These are phyloP conservation scores for Fusarium robinianum DNA, from an alignment of 2,329 filamentous ascomycete species.

Conservation along the genomic window DNA sequence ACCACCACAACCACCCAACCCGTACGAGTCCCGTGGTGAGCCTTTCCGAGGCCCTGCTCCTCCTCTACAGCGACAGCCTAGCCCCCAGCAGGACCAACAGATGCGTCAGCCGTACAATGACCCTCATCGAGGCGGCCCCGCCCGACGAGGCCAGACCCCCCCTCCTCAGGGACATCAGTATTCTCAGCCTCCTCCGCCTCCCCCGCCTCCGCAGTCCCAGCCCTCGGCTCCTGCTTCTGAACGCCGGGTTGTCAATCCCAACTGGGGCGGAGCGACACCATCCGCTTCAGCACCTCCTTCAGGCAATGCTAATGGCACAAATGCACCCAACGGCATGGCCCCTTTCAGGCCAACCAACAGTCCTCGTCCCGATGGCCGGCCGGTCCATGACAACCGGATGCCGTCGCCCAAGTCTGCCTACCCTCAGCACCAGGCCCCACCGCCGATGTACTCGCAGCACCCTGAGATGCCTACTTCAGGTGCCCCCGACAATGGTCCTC, in stretches of 20 bases:
- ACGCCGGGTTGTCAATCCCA: constrained; percentile 64
- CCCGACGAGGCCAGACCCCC: constrained; percentile 58
- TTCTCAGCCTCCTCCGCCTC: constrained; percentile 55
- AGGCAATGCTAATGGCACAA: constrained; percentile 43
- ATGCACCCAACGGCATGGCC: constrained; percentile 60
- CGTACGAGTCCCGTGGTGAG: constrained; percentile 75
- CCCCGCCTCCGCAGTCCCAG: constrained; percentile 49
- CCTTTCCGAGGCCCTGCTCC: constrained; percentile 69
- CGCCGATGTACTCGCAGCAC: constrained; percentile 68
- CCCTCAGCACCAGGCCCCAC: constrained; percentile 69
- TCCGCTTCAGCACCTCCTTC: constrained; percentile 46
- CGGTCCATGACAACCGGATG: constrained; percentile 80
- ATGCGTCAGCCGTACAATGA: constrained; percentile 67
- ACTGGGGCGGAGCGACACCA: constrained; percentile 60
- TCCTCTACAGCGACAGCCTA: constrained; percentile 71
- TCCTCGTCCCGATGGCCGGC: constrained; percentile 81
- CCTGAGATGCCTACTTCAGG: constrained; percentile 63
- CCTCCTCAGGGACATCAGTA: constrained; percentile 56
- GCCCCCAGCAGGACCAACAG: constrained; percentile 69
- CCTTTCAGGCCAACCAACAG: constrained; percentile 74
- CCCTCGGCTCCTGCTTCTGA: constrained; percentile 54
- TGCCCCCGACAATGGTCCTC: constrained; percentile 60
- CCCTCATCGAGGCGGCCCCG: constrained; percentile 38
- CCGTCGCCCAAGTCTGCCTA: constrained; percentile 91
- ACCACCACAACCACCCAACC: constrained; percentile 76